Evolutionary conservation across 2,329 filamentous ascomycete species (phyloP).

Genomic region (Penicillium sp.): DNA sequence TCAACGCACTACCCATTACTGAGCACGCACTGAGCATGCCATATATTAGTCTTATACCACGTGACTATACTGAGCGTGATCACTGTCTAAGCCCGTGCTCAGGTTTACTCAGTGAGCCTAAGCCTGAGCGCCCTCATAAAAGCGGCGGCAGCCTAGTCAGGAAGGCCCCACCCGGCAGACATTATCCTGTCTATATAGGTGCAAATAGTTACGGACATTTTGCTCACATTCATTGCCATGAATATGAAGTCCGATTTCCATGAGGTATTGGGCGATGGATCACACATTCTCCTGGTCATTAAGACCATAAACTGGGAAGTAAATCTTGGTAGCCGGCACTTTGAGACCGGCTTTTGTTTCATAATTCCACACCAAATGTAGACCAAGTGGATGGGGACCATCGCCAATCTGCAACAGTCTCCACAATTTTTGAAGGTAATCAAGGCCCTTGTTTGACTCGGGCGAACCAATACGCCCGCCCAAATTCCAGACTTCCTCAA

Average conservation of each 20-base stretch:
- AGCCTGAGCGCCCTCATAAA: background rate
- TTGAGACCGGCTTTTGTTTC: background rate
- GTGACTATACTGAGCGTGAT: background rate
- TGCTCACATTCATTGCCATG: background rate
- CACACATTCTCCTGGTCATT: background rate
- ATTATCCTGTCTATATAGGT: background rate
- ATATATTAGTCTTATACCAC: too few relatives aligned
- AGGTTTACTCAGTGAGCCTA: background rate
- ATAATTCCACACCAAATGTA: background rate
- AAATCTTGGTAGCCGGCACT: background rate
- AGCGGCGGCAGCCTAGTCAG: background rate
- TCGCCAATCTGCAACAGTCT: background rate
- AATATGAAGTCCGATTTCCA: background rate
- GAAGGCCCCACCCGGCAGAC: background rate
- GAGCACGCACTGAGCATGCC: background rate
- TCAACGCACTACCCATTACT: slow-evolving; percentile 3
- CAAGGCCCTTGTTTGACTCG: background rate
- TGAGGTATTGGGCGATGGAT: background rate
- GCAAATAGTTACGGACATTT: background rate
- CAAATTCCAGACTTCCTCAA: background rate
- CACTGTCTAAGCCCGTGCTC: background rate
- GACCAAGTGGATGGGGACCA: background rate
- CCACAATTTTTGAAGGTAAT: background rate
- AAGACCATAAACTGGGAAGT: background rate
- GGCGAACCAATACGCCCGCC: background rate